A percentile compares a stretch with the other conserved stretches of the same genome.
Evolutionary conservation across 768 basidiomycete species (phyloP).

Genomic region (Amanita pallidorosea): DNA sequence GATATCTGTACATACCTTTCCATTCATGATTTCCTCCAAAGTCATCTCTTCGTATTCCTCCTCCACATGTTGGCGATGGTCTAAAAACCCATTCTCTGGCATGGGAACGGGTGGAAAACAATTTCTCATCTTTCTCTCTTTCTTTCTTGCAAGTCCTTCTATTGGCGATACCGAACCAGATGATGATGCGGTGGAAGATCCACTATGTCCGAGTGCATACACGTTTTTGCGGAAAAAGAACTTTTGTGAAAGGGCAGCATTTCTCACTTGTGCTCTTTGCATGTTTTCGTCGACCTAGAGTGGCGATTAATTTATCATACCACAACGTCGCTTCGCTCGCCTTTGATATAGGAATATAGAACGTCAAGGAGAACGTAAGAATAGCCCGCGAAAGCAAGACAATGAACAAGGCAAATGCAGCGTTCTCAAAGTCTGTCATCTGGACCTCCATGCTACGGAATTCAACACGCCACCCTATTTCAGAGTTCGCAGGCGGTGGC

Average conservation of each 20-base stretch:
- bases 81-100: constrained; percentile 30
- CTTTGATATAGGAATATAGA: constrained; percentile 97
- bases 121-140: constrained; percentile 60
- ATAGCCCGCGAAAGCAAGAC: constrained; percentile 93
- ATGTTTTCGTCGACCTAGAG: constrained; percentile 94
- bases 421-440: constrained; percentile 98
- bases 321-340: constrained; percentile 23
- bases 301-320: background rate
- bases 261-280: constrained; percentile 76
- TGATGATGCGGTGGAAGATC: constrained; percentile 33
- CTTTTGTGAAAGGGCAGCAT: constrained; percentile 60
- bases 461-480: constrained; percentile 97
- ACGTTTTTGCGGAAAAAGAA: constrained; percentile 90
- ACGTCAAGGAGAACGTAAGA: constrained; percentile 81
- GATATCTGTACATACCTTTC: constrained; percentile 45
- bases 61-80: constrained; percentile 36
- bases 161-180: constrained; percentile 28
- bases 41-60: constrained; percentile 92
- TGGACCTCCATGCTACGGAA: constrained; percentile 99
- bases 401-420: constrained; percentile 90
- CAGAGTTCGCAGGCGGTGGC: constrained; percentile 86
- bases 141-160: constrained; percentile 25
- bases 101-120: constrained; percentile 58
- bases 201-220: constrained; percentile 44
- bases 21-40: constrained; percentile 87